phyloP scores from a whole-genome alignment of 1,284 basidiomycete genomes.

The Cystobasidium pallidum region DNA sequence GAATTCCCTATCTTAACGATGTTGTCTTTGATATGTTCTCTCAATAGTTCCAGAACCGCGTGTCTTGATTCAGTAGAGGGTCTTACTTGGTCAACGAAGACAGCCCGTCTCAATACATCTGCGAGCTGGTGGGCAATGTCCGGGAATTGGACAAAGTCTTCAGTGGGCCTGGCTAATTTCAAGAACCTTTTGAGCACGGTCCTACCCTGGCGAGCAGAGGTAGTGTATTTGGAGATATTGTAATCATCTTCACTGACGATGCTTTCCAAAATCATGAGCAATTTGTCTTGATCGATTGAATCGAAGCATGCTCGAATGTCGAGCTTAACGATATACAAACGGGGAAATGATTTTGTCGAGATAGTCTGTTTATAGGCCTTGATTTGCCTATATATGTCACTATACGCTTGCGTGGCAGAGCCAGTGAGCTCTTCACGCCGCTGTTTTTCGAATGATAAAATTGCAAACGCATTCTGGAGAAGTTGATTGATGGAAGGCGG shows the following conservation, averaged over 20 bases:
- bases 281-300: slow-evolving; percentile 85
- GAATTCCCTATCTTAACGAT: slow-evolving; percentile 82
- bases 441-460: slow-evolving; percentile 83
- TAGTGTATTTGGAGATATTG: slow-evolving; percentile 68
- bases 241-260: slow-evolving; percentile 59
- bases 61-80: slow-evolving; percentile 65
- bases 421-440: slow-evolving; percentile 69
- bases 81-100: slow-evolving; percentile 81
- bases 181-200: slow-evolving; percentile 65
- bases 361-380: slow-evolving; percentile 71
- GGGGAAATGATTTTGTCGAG: slow-evolving; percentile 56
- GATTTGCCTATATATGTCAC: slow-evolving; percentile 75
- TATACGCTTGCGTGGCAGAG: slow-evolving; percentile 77
- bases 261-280: slow-evolving; percentile 74
- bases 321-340: slow-evolving; percentile 91
- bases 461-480: slow-evolving; percentile 77
- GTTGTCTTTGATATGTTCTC: slow-evolving; percentile 87
- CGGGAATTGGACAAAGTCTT: slow-evolving; percentile 66
- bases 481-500: slow-evolving; percentile 72
- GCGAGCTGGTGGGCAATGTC: slow-evolving; percentile 70
- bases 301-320: slow-evolving; percentile 97
- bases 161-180: slow-evolving; percentile 69
- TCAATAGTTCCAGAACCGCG: slow-evolving; percentile 72
- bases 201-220: slow-evolving; percentile 63
- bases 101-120: slow-evolving; percentile 68